Evolutionary conservation across 768 basidiomycete genomes (phyloP), one percentile per base, ranked within the genome.

Genomic region (Roridomyces roridus): DNA sequence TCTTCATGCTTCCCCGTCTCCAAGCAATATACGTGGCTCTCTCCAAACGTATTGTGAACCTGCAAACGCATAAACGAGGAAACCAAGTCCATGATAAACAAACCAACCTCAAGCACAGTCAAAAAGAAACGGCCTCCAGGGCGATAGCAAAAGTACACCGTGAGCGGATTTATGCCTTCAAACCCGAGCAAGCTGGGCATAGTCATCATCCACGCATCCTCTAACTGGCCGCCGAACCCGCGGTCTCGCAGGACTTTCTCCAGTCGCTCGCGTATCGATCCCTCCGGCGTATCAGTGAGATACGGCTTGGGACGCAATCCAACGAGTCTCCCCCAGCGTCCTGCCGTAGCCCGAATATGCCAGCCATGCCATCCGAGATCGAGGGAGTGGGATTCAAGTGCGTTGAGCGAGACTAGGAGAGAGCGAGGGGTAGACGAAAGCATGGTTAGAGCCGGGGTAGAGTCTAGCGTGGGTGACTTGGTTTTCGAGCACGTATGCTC

Each of bases 31-130:
- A 84, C 74, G 67, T 89, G 87, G 52, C 80, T 79, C 69, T 90
- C 88, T 6, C 85, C 86, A 65, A 91, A 91, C 0, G 88, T 89
- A 65, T 89, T 91, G 65, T 90, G 88, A 8, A 86, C 80, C 85
- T 86, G 47, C 10, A 51, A 48, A 20, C 17, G 41, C 51, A 26
- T 51, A 25, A 34, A 15, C 10, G 10, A 36, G 36, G 20, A 24
- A 41, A 42, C n/a, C 15, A 48, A 36, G 11, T 12, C 11, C 28
- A 37, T 4, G 12, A 48, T 6, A 5, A 36, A 42, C 11, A 6
- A 6, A 50, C 75, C 29, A 42, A 88, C 87, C 76, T 91, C 88
- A 4, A 91, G 70, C 0, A 90, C 75, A 17, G 78, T 68, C 20
- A 79, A 56, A 70, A 77, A 78, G 25, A 83, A 64, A 5, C 42